Evolutionary conservation across 2,329 filamentous ascomycete species (phyloP).

Genomic region (Fusarium kyushuense): DNA sequence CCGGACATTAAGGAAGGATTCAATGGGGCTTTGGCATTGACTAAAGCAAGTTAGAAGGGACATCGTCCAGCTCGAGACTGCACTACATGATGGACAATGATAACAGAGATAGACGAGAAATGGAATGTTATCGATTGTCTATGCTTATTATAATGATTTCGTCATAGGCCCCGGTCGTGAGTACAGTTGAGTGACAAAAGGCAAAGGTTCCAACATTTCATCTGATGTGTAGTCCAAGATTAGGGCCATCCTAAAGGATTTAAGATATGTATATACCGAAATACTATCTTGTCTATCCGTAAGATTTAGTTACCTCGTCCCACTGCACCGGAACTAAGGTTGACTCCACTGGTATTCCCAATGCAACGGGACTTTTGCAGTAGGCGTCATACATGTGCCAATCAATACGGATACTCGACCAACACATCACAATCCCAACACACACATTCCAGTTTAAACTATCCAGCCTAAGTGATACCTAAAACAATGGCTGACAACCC

Average conservation of each 20-base stretch:
- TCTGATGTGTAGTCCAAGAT: background rate
- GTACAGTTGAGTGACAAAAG: background rate
- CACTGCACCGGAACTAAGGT: background rate
- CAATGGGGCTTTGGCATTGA: slow-evolving; percentile 26
- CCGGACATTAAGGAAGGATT: slow-evolving; percentile 8
- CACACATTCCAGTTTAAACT: slow-evolving; percentile 25
- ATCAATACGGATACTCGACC: slow-evolving; percentile 1
- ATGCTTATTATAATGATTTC: background rate
- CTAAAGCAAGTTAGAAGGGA: slow-evolving; percentile 13
- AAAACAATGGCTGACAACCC: slow-evolving; percentile 34
- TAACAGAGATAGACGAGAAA: slow-evolving; percentile 45
- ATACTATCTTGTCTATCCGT: no score
- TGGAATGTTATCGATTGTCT: slow-evolving; percentile 29
- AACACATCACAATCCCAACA: slow-evolving; percentile 18
- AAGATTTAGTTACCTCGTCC: background rate
- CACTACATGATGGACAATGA: slow-evolving; percentile 35
- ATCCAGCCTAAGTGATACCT: slow-evolving; percentile 2
- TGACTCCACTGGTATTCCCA: slow-evolving; percentile 1
- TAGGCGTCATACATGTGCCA: slow-evolving; percentile 33
- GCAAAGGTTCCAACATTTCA: background rate
- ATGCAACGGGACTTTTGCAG: background rate
- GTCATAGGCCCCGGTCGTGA: no score
- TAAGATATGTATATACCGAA: no score
- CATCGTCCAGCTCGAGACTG: slow-evolving; percentile 14
- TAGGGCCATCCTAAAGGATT: background rate